Percentiles rank a stretch among this genome's conserved stretches.
phyloP scores from a whole-genome alignment of 805 yeast species.

The Saccharomycopsis olivae region DNA sequence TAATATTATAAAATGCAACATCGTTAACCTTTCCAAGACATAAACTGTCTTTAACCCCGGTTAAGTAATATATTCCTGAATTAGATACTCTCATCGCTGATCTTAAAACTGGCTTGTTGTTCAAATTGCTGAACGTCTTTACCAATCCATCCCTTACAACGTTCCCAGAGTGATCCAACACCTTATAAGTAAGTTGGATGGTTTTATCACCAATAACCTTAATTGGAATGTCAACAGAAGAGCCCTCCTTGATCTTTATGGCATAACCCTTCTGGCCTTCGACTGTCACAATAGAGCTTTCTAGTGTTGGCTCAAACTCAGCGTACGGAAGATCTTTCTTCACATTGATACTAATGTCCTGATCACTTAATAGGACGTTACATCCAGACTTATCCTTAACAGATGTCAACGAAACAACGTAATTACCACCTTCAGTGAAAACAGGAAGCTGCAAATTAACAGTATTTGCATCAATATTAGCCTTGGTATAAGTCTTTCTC shows the following conservation, averaged over 20 bases:
- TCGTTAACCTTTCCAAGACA: conserved; percentile 40
- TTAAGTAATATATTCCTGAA: conserved; percentile 39
- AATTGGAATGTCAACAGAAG: conserved; percentile 46
- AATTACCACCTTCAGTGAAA: conserved; percentile 62
- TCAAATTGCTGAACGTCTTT: conserved; percentile 4
- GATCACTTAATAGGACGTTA: conserved; percentile 53
- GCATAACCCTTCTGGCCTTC: conserved; percentile 12
- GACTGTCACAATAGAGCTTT: conserved; percentile 1
- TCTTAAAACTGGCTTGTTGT: conserved; percentile 19
- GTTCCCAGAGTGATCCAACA: conserved; percentile 12
- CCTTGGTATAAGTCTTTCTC: conserved; percentile 32
- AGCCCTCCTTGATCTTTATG: conserved; percentile 51
- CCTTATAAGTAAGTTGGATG: conserved; percentile 7
- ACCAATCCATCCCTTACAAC: conserved; percentile 1
- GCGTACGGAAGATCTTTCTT: conserved; percentile 60
- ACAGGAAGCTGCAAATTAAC: conserved; percentile 43
- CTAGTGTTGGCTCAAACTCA: conserved; percentile 24
- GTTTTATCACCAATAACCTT: conserved; percentile 40
- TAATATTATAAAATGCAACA: conserved; percentile 28
- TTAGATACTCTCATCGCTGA: conserved; percentile 27
- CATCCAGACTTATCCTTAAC: conserved; percentile 74
- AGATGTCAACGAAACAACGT: conserved; percentile 48
- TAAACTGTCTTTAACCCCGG: conserved; percentile 36
- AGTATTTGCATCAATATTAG: conserved; percentile 28
- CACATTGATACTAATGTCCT: conserved; percentile 57